Evolutionary conservation across 2,329 filamentous ascomycete genomes (phyloP).

Genomic region (Claviceps spartinae): DNA sequence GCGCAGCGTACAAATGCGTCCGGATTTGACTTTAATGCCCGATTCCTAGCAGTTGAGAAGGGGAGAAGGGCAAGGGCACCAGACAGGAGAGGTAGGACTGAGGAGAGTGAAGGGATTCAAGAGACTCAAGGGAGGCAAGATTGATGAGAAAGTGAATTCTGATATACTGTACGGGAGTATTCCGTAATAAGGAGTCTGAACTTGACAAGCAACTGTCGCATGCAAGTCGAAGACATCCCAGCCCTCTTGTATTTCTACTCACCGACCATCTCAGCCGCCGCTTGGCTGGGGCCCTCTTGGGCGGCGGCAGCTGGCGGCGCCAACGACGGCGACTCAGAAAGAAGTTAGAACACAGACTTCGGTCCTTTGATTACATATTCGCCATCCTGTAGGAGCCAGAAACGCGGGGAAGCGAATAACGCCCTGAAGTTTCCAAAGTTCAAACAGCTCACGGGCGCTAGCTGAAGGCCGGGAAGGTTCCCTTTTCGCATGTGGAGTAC

Average conservation of each 20-base stretch:
- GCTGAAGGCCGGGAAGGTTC: no score
- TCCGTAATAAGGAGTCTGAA: no score
- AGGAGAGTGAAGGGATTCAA: background rate
- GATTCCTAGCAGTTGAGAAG: background rate
- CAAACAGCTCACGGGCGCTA: no score
- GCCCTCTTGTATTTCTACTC: conserved; percentile 9
- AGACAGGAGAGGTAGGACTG: background rate
- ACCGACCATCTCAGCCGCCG: conserved; percentile 3
- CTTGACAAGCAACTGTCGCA: background rate
- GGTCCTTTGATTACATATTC: conserved; percentile 1
- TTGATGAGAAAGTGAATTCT: background rate
- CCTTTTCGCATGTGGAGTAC: no score
- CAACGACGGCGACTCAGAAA: background rate
- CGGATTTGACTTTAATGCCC: background rate
- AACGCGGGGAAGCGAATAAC: no score
- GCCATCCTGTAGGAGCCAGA: conserved; percentile 5
- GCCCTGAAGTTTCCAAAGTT: no score
- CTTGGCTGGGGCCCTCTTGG: background rate
- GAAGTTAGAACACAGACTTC: background rate
- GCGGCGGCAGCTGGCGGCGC: background rate
- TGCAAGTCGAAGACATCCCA: conserved; percentile 6
- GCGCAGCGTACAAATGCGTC: background rate
- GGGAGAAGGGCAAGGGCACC: no score
- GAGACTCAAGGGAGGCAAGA: background rate
- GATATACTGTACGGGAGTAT: background rate